Base-by-base conservation (phyloP, 1,284 basidiomycete species). In the Ceratobasidium papillatum region DNA sequence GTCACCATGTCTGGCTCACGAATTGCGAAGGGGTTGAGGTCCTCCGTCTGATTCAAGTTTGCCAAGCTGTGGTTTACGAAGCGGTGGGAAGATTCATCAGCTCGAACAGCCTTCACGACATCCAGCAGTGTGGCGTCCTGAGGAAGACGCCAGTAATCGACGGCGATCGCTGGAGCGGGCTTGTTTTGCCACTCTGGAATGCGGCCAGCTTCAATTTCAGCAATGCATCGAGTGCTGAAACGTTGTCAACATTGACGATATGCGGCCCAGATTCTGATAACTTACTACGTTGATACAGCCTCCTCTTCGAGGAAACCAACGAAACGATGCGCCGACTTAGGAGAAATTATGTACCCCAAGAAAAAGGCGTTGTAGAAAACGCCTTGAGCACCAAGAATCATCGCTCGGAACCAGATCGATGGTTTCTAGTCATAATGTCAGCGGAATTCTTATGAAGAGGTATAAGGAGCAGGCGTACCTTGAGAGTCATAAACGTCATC, bases 241-340 rank as follows among this genome's bases (percentile, higher is more conserved):
- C 30, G 38, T 78, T n/a, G 75, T 78, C 34, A 76, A 32, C 43
- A 43, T 62, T 22, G 17, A 32, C 5, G 17, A 27, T 38, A 38
- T 22, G 61, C 17, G 7, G 41, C 38, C 17, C 36, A 34, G 0
- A 32, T 30, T 17, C 32, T 51, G 45, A 34, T 58, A 27, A 81
- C 86, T 78, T 74, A 93, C 92, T 94, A 97, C 27, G 96, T 98
- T 58, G 91, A 77, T 4, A 97, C 94, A 3, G 96, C 96, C 82
- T 99, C 96, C 84, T 99, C 96, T 80, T 99, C 97, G 9, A 99
- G 86, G 80, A 94, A 85, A n/a, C 88, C 97, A 58, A 99, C 96
- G 81, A 99, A 99, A 38, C 97, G 93, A 83, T 99, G 97, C 77
- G 94, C 95, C 0, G 89, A 87, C 73, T 86, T 86, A 0, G 97